Evolutionary conservation across 805 yeast species (phyloP), one percentile per base, ranked within the genome.

Genomic region (Candida patagonica): DNA sequence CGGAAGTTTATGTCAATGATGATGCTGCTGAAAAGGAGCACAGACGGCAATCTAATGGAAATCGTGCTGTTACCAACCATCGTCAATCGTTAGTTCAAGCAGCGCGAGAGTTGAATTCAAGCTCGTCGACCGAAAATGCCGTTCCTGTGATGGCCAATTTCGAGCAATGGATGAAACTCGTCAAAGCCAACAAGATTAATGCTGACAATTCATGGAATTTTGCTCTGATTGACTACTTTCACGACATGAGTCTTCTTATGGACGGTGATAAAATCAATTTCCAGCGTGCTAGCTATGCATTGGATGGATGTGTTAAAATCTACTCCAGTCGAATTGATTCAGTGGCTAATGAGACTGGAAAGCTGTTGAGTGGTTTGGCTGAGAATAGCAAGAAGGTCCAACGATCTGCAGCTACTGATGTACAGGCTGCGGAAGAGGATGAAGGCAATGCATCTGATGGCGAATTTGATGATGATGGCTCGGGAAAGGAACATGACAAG

Each of bases 261-360:
- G 94, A 80, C 39, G 80, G 86, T 4, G 86, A 80, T 41, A 71
- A 76, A 30, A 83, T 88, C 52, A 86, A 87, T 57, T 88, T 89
- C 58, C 95, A 85, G 57, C 76, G 79, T 49, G 97, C 96, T 0
- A 77, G 92, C 0, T 86, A 94, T 2, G 85, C 96, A 1, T 65
- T 89, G 17, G 96, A 88, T 53, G 96, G 96, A 0, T 88, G 96
- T 66, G 89, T 88, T 25, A 87, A 87, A 62, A 85, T 89, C 39
- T 89, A 89, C 56, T 76, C 88, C 9, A 82, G 94, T 12, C 73
- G 97, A 51, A 87, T 89, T 17, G 96, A 88, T 53, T 81, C 95
- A 0, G 94, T 86, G 0, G 94, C 88, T 4, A 78, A 81, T 6
- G 96, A 88, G 52, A 87, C 96, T 0, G 94, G 95, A 2, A 76